Conservation (phyloP, 1,139 yeast genomes). For the Citeromyces siamensis region DNA sequence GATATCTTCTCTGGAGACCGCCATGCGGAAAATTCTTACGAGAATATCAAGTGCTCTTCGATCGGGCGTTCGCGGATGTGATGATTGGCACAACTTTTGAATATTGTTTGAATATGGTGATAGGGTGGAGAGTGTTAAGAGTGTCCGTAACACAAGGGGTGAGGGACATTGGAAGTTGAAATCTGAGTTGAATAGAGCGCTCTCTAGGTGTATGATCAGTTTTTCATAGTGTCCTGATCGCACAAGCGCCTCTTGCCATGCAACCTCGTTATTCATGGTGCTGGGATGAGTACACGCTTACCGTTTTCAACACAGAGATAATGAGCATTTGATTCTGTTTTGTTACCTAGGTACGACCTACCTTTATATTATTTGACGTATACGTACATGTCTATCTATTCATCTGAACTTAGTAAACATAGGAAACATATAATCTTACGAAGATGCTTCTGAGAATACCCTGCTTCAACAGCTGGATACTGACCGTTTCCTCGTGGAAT, state of each 20-base stretch:
- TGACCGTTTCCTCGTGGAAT: too few species aligned
- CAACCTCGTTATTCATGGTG: not conserved
- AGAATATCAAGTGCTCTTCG: slow-evolving; percentile 10
- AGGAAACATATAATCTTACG: too few species aligned
- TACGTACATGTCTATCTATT: too few species aligned
- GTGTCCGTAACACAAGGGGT: not conserved
- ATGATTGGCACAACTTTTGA: slow-evolving; percentile 6
- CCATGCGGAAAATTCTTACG: slow-evolving; percentile 1
- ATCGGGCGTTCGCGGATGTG: slow-evolving; percentile 8
- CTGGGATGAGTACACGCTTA: too few species aligned
- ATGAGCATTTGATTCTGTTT: too few species aligned
- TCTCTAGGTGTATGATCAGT: slow-evolving; percentile 3
- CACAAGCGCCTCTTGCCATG: slow-evolving; percentile 4
- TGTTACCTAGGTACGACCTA: too few species aligned
- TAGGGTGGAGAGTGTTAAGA: slow-evolving; percentile 9
- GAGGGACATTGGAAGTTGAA: slow-evolving; percentile 1
- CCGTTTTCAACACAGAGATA: too few species aligned
- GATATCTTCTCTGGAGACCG: slow-evolving; percentile 2
- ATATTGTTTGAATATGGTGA: slow-evolving; percentile 7
- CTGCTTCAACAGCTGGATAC: too few species aligned
- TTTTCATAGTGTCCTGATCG: not conserved
- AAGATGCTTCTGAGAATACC: too few species aligned
- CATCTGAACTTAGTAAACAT: too few species aligned
- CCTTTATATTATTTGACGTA: too few species aligned
- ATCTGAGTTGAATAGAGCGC: not conserved